These are phyloP conservation scores for Penicillium macrosclerotiorum DNA, from an alignment of 495 filamentous ascomycete genomes.

Conservation along the genomic window DNA sequence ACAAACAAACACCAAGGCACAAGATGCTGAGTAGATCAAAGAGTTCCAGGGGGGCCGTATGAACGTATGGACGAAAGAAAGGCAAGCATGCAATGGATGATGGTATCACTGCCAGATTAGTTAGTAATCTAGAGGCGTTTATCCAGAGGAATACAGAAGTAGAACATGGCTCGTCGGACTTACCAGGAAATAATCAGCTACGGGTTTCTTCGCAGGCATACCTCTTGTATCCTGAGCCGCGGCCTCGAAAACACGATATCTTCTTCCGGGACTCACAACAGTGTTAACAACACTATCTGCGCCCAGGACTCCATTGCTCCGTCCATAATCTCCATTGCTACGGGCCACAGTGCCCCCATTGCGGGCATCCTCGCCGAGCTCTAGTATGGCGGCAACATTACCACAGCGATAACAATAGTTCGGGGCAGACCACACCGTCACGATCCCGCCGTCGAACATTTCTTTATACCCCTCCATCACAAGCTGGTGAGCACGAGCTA, in stretches of 20 bases:
- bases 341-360: constrained; percentile 72
- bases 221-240: constrained; percentile 94
- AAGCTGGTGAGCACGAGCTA: constrained; percentile 93
- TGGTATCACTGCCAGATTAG: constrained; percentile 23
- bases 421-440: constrained; percentile 95
- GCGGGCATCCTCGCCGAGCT: constrained; percentile 81
- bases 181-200: constrained; percentile 93
- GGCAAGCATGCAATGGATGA: constrained; percentile 11
- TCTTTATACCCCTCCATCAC: constrained; percentile 99
- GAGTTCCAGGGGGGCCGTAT: constrained; percentile 9
- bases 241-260: constrained; percentile 95
- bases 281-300: constrained; percentile 29
- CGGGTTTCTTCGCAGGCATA: constrained; percentile 98
- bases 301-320: constrained; percentile 48
- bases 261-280: constrained; percentile 72
- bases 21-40: constrained; percentile 20
- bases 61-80: constrained; percentile 10
- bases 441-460: constrained; percentile 94
- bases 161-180: too few species aligned
- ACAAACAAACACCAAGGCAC: constrained; percentile 22
- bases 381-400: constrained; percentile 92
- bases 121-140: constrained; percentile 11
- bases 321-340: constrained; percentile 75
- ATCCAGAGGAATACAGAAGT: background rate
- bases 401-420: constrained; percentile 99